Evolutionary conservation across 768 basidiomycete genomes (phyloP).

Genomic region (Lactifluus echinatus): DNA sequence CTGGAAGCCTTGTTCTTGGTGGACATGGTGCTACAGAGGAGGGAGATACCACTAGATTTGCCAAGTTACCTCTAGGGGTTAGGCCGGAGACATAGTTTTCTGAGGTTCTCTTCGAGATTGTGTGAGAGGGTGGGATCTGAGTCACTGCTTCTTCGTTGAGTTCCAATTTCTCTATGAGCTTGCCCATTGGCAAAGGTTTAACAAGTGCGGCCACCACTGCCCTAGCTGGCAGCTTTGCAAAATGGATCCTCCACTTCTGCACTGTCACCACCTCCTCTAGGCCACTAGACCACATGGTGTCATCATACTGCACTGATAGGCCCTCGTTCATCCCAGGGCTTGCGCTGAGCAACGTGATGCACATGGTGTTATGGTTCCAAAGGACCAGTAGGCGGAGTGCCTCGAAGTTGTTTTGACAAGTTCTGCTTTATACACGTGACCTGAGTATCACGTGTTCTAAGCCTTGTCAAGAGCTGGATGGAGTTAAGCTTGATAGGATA

Average conservation of each 20-base stretch:
- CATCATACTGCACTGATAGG: constrained; percentile 14
- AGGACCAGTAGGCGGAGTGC: too few species aligned
- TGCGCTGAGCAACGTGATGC: constrained; percentile 2
- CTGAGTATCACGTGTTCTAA: too few species aligned
- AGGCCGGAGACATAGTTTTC: not conserved
- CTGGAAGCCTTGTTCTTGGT: constrained; percentile 13
- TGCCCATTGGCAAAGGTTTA: constrained; percentile 29
- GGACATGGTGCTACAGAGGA: constrained; percentile 8
- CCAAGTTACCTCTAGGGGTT: constrained; percentile 16
- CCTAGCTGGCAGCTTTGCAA: constrained; percentile 30
- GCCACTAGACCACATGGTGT: constrained; percentile 7
- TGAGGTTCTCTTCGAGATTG: not conserved
- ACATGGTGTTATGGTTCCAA: too few species aligned
- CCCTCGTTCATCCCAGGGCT: too few species aligned
- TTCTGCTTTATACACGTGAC: too few species aligned
- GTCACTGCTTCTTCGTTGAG: too few species aligned
- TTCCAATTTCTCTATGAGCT: constrained; percentile 28
- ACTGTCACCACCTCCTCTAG: constrained; percentile 21
- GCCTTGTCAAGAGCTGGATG: too few species aligned
- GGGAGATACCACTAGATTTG: constrained; percentile 15
- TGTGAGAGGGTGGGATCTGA: not conserved
- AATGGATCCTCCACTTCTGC: too few species aligned
- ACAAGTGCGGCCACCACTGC: constrained; percentile 23
- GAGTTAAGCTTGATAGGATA: too few species aligned
- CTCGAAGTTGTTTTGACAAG: too few species aligned